These are phyloP conservation scores for Nakazawaea holstii DNA, from an alignment of 805 yeast species.

Conservation along the genomic window DNA sequence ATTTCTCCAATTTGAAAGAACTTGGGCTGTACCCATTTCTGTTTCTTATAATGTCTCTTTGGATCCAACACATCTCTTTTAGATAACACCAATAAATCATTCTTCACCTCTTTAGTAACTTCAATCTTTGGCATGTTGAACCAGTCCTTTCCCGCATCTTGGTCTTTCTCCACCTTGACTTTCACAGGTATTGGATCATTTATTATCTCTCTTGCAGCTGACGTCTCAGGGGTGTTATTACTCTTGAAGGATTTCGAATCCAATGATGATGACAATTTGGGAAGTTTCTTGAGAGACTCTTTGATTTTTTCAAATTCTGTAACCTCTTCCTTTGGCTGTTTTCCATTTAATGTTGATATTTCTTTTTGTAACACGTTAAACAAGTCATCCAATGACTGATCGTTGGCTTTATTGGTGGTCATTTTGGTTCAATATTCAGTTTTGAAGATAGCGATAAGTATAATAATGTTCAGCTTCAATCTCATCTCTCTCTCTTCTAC, in stretches of 20 bases:
- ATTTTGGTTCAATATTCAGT: neutral
- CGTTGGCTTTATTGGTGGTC: neutral
- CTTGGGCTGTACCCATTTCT: conserved; percentile 71
- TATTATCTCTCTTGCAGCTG: conserved; percentile 25
- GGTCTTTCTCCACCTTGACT: conserved; percentile 8
- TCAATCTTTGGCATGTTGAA: conserved; percentile 75
- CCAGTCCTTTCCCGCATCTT: conserved; percentile 61
- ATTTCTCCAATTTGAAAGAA: conserved; percentile 87
- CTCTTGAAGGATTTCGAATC: conserved; percentile 17
- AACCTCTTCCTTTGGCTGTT: neutral
- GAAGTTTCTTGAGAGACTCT: conserved; percentile 30
- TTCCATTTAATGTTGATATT: neutral
- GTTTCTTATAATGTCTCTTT: conserved; percentile 89
- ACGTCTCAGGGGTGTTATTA: conserved; percentile 11
- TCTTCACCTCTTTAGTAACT: conserved; percentile 61
- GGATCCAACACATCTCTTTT: conserved; percentile 93
- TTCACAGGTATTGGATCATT: conserved; percentile 39
- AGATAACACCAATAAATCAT: conserved; percentile 74
- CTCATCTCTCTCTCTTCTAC: too few species aligned
- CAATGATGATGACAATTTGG: conserved; percentile 31
- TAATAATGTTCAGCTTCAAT: too few species aligned
- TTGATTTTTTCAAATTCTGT: conserved; percentile 31
- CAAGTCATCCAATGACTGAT: conserved; percentile 25
- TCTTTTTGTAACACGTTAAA: conserved; percentile 22
- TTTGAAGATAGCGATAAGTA: neutral